Conservation (phyloP, 202 grass and related monocot species). For the Panicum virgatum region DNA sequence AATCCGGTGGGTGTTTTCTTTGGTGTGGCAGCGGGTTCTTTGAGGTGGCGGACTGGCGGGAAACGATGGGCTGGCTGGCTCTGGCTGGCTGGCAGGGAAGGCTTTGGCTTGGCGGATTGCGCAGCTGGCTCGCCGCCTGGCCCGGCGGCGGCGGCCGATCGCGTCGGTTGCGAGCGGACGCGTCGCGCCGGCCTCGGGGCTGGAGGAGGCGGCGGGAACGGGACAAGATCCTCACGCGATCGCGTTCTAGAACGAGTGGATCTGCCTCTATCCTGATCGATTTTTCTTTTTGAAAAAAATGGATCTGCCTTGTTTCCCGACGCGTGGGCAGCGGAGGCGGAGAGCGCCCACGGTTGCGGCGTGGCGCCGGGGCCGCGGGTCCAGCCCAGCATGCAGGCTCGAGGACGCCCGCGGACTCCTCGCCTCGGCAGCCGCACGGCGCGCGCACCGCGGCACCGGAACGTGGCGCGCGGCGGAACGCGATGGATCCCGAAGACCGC, state of each 20-base stretch:
- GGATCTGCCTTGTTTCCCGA: neutral
- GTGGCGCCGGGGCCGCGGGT: too few species aligned
- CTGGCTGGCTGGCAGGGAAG: neutral
- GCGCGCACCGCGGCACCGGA: too few species aligned
- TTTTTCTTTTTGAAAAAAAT: neutral
- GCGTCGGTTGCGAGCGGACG: slow-evolving; percentile 12
- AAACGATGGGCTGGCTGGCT: neutral
- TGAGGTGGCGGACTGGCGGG: slow-evolving; percentile 5
- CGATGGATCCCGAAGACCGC: neutral
- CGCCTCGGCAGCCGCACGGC: too few species aligned
- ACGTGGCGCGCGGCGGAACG: neutral
- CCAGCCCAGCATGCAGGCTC: too few species aligned
- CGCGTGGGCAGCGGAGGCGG: neutral
- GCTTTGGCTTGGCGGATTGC: slow-evolving; percentile 25
- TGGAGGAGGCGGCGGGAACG: neutral
- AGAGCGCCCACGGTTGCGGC: neutral
- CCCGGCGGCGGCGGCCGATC: neutral
- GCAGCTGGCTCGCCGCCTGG: neutral
- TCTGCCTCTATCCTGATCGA: neutral
- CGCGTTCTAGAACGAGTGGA: neutral
- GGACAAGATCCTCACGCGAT: neutral
- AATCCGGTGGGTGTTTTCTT: neutral
- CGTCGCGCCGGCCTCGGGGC: neutral
- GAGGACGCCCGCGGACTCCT: too few species aligned
- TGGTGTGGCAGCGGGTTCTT: neutral